Conservation (phyloP, 495 filamentous ascomycete species). For the Filosporella fistucella region DNA sequence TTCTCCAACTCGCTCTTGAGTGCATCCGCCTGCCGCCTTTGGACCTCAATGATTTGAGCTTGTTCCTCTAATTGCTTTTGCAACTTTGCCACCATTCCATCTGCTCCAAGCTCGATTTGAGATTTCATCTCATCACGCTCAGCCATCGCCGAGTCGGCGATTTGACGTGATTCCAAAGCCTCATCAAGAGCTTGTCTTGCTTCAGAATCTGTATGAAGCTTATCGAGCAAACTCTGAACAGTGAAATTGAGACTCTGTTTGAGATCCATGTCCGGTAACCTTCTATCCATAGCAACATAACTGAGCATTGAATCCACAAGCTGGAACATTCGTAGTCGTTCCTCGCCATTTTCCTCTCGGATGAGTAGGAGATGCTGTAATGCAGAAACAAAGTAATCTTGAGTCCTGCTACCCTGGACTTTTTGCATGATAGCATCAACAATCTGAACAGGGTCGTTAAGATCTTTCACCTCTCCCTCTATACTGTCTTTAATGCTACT, state of each 20-base stretch:
- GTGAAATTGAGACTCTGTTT: conserved; percentile 97
- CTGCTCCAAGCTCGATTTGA: conserved; percentile 89
- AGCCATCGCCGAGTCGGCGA: conserved; percentile 91
- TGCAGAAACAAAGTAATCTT: conserved; percentile 94
- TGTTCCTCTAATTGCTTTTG: conserved; percentile 94
- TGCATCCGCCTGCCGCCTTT: conserved; percentile 77
- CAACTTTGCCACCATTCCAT: conserved; percentile 88
- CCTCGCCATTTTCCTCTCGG: conserved; percentile 87
- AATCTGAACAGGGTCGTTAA: conserved; percentile 90
- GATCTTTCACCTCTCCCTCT: conserved; percentile 88
- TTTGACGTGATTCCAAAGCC: conserved; percentile 78
- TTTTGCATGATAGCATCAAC: conserved; percentile 90
- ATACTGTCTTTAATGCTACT: conserved; percentile 85
- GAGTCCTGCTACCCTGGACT: conserved; percentile 74
- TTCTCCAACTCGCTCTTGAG: conserved; percentile 87
- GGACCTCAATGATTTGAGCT: conserved; percentile 80
- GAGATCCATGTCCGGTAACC: conserved; percentile 93
- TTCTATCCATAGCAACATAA: conserved; percentile 97
- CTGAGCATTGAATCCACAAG: conserved; percentile 96
- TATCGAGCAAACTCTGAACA: conserved; percentile 90
- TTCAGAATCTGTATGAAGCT: conserved; percentile 93
- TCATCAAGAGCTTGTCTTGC: conserved; percentile 89
- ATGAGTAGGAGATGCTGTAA: conserved; percentile 94
- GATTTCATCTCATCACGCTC: conserved; percentile 95
- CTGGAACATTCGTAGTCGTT: conserved; percentile 94